Evolutionary conservation across 208 protist genomes (phyloP).

Genomic region (Kentomonas sorsogonicus): DNA sequence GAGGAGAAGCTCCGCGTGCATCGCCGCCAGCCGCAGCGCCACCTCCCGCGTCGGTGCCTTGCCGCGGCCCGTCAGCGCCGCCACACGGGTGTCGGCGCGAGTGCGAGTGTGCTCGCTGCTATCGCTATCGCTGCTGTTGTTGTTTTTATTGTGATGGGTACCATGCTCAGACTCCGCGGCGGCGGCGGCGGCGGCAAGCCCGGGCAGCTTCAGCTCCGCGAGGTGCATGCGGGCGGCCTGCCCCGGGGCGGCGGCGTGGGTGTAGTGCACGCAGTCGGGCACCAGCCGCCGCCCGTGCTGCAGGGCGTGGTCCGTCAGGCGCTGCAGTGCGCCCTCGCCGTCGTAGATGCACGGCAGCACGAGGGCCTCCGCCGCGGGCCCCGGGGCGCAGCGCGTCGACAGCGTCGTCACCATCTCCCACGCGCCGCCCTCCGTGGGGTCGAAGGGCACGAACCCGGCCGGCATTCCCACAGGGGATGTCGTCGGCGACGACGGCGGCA

Average conservation of each 20-base stretch:
- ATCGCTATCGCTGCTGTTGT: neutral
- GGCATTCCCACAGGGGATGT: no score
- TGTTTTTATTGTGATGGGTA: neutral
- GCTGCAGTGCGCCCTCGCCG: conserved; percentile 25
- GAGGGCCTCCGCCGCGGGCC: conserved; percentile 54
- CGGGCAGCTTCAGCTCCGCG: conserved; percentile 43
- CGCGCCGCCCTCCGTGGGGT: conserved; percentile 65
- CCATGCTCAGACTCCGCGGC: neutral
- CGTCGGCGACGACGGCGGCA: neutral
- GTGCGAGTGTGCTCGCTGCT: no score
- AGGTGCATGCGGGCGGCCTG: conserved; percentile 39
- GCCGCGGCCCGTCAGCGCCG: conserved; percentile 25
- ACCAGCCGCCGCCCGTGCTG: conserved; percentile 44
- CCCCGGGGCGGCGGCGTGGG: conserved; percentile 22
- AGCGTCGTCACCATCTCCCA: conserved; percentile 67
- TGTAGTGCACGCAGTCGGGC: conserved; percentile 26
- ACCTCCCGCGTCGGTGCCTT: conserved; percentile 57
- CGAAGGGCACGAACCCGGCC: conserved; percentile 21
- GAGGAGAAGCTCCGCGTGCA: conserved; percentile 79
- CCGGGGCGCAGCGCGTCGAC: conserved; percentile 53
- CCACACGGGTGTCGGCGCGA: neutral
- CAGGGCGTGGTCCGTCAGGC: conserved; percentile 53
- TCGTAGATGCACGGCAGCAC: conserved; percentile 71
- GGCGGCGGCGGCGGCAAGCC: conserved; percentile 14
- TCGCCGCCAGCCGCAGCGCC: conserved; percentile 61